Base-by-base conservation (phyloP, 208 protist genomes). In the Acanthamoeba polyphaga region DNA sequence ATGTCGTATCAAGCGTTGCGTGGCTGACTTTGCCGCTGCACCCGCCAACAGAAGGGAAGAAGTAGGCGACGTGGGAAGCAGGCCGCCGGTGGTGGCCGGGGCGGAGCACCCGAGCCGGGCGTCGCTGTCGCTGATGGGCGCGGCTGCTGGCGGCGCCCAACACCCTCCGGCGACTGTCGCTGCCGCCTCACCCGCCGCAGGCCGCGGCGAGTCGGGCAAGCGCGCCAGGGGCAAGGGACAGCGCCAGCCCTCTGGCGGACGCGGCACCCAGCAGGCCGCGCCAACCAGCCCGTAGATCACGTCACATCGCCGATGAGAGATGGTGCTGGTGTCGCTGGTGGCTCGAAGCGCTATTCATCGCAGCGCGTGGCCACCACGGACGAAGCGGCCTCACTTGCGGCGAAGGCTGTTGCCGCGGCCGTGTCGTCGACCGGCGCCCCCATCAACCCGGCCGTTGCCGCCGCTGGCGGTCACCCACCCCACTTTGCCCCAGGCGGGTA, bases 341-440 rank as follows among this genome's bases (percentile, higher is more conserved):
- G 29, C 29, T 24, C 74, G 12, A 84, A 84, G 74, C 74, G 74
- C 22, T 84, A 84, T 53, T 84, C 74, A 29, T 53, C 74, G 22
- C 74, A 84, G 46, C 29, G 74, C 3, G 74, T 51, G 34, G 43
- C 74, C 12, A 51, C 74, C 46, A 51, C 74, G 22, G 66, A 74
- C 43, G 74, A 84, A 9, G 29, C 32, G 74, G 34, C 74, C 38
- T 84, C 74, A 22, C 74, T 84, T n/a, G 46, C 74, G 15, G 74
- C 74, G 29, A 84, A 84, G 46, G 74, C 74, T 1, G 74, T 84
- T 1, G 74, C 74, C 43, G 74, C 74, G 74, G 74, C 74, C 46
- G 74, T 84, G n/a, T 74, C 66, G 66, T 22, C 29, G 22, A 76
- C 29, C 22, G 32, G 68, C 32, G 32, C 32, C 24, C 32, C 32